Percentiles rank a stretch among this genome's conserved stretches.
phyloP scores from a whole-genome alignment of 73 alveolate species.

The Uronychia binucleata region DNA sequence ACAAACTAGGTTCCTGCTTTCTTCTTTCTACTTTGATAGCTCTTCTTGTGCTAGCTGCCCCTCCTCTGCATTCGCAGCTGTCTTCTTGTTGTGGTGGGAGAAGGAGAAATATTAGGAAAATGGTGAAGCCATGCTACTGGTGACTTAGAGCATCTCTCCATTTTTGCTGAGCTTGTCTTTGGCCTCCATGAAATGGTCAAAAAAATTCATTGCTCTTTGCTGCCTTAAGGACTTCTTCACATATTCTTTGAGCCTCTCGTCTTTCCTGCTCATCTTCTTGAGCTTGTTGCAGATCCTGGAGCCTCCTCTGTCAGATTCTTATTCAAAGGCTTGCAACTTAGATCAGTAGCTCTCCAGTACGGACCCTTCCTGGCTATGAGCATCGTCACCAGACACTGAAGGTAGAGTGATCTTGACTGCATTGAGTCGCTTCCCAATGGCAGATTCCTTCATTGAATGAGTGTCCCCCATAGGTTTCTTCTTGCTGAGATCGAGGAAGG shows the following conservation, averaged over 20 bases:
- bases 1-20: no score
- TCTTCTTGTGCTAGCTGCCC: no score
- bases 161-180: neutral
- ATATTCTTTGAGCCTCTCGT: neutral
- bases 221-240: neutral
- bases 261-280: neutral
- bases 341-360: neutral
- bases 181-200: neutral
- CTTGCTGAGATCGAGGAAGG: neutral
- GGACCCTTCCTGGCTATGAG: neutral
- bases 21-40: no score
- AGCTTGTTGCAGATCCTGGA: neutral
- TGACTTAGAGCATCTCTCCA: neutral
- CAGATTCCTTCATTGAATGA: neutral
- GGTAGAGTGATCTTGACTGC: neutral
- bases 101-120: no score
- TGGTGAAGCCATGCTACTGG: neutral
- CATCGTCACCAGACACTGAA: neutral
- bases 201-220: no score
- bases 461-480: neutral
- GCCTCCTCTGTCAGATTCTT: neutral
- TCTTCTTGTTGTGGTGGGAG: neutral
- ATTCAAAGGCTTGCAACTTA: no score
- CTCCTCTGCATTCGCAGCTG: no score
- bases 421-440: neutral